Conservation (phyloP, 371 early-diverging fungal species). For the Globomyces sp. region DNA sequence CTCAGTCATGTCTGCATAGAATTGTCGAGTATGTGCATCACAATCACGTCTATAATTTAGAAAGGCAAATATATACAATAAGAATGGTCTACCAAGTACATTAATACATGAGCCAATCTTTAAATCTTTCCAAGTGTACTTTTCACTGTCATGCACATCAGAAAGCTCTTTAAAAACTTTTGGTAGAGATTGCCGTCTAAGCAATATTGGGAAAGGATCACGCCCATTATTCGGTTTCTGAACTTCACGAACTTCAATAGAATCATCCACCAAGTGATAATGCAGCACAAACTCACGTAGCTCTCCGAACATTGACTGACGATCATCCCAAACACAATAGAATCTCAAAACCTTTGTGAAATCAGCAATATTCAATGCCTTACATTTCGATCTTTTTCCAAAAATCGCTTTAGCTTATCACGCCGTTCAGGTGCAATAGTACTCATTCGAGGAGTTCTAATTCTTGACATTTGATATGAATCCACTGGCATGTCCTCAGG, state of each 20-base stretch:
- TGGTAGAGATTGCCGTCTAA: slow-evolving; percentile 48
- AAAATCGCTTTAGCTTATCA: slow-evolving; percentile 50
- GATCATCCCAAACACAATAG: slow-evolving; percentile 61
- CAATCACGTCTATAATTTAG: slow-evolving; percentile 49
- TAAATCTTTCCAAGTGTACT: slow-evolving; percentile 56
- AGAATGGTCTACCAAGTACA: slow-evolving; percentile 49
- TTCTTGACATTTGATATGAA: slow-evolving; percentile 41
- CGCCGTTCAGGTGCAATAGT: slow-evolving; percentile 15
- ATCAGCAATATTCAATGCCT: slow-evolving; percentile 19
- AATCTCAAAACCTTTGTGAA: slow-evolving; percentile 45
- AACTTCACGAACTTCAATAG: slow-evolving; percentile 56
- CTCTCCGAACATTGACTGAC: slow-evolving; percentile 57
- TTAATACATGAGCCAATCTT: slow-evolving; percentile 48
- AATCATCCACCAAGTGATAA: slow-evolving; percentile 57
- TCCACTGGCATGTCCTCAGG: slow-evolving; percentile 51
- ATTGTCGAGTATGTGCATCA: slow-evolving; percentile 55
- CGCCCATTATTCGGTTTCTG: slow-evolving; percentile 55
- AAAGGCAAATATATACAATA: slow-evolving; percentile 32
- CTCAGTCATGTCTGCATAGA: slow-evolving; percentile 34
- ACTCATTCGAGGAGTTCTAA: slow-evolving; percentile 36
- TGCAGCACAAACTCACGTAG: slow-evolving; percentile 55
- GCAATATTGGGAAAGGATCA: slow-evolving; percentile 51
- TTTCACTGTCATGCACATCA: slow-evolving; percentile 41
- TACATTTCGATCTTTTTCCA: slow-evolving; percentile 49
- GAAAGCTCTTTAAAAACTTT: slow-evolving; percentile 46